Evolutionary conservation across 2,329 filamentous ascomycete species (phyloP).

Genomic region (Bipolaris oryzae): DNA sequence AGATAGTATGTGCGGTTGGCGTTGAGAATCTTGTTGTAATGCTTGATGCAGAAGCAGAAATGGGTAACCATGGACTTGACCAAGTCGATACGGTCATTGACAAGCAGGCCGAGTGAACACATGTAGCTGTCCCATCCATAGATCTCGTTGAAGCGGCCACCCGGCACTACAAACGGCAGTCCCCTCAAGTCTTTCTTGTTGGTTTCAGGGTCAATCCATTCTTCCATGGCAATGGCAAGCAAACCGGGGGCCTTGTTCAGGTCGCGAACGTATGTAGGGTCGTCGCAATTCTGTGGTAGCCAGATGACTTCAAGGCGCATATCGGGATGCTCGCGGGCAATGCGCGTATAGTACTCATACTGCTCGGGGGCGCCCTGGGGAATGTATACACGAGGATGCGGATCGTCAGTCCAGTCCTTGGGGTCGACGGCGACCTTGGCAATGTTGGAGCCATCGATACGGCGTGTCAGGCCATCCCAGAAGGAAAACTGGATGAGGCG

Average conservation of each 20-base stretch:
- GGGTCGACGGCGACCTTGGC: constrained; percentile 85
- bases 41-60: constrained; percentile 97
- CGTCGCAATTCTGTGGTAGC: constrained; percentile 74
- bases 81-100: constrained; percentile 82
- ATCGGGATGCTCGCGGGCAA: constrained; percentile 79
- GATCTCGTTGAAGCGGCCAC: constrained; percentile 95
- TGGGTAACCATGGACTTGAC: constrained; percentile 95
- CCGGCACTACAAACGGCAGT: constrained; percentile 94
- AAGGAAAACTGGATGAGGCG: constrained; percentile 89
- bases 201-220: constrained; percentile 68
- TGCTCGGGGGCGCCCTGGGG: constrained; percentile 85
- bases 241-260: constrained; percentile 89
- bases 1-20: constrained; percentile 97
- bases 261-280: constrained; percentile 78
- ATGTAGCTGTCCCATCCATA: constrained; percentile 99
- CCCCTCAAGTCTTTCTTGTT: constrained; percentile 75
- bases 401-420: constrained; percentile 93
- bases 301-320: constrained; percentile 85
- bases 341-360: constrained; percentile 82
- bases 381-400: constrained; percentile 88
- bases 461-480: constrained; percentile 65
- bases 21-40: constrained; percentile 98
- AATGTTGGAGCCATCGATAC: constrained; percentile 65
- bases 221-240: constrained; percentile 86
- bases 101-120: constrained; percentile 87